Base-by-base conservation (phyloP, 192 early-diverging fungal species). In the Coemansia javaensis region DNA sequence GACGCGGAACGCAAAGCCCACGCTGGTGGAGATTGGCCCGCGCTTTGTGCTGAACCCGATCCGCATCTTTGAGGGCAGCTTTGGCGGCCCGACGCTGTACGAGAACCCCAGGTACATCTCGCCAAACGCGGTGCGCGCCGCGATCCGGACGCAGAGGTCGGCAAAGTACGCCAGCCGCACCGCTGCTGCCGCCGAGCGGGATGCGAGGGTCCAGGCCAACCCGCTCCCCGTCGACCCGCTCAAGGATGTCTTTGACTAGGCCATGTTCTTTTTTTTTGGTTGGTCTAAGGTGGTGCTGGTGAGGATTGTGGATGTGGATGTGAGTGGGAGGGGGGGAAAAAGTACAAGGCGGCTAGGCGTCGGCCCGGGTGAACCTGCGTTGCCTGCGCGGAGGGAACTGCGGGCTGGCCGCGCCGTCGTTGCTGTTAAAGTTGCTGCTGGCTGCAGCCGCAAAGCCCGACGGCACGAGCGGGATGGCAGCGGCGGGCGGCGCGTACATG, bases 1-100 rank as follows among this genome's bases (percentile, higher is more conserved):
- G 50, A 39, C 42, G 15, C 83, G 84, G 48, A 80, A 79, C 40
- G 75, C 75, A 3, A 89, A 90, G 44, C 81, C 89, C 12, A 81
- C 87, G 5, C 63, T 99, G 24, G 83, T 94, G 12, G 96, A 99
- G 66, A 94, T 99, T 44, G 96, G 96, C 18, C 96, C 96, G 16
- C 84, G 96, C n/a, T 95, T 97, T 76, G 85, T 89, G 36, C 75
- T 99, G 57, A 89, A 84, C 61, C 77, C 92, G 4, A 93, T 96
- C 67, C 78, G 90, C 40, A 89, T 94, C 59, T 97, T 99, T 74
- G 91, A 92, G 44, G 94, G 96, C 27, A 87, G 85, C 43, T 99
- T 97, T 79, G 81, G 89, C 51, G 96, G 96, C 0, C 77, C 85
- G 13, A 91, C 93, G 27, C 79, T 97, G 59, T 99, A 85, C 66